A percentile compares a stretch with the other conserved stretches of the same genome.
Evolutionary conservation across 139 green algal genomes (phyloP).

Genomic region (Dunaliella primolecta): DNA sequence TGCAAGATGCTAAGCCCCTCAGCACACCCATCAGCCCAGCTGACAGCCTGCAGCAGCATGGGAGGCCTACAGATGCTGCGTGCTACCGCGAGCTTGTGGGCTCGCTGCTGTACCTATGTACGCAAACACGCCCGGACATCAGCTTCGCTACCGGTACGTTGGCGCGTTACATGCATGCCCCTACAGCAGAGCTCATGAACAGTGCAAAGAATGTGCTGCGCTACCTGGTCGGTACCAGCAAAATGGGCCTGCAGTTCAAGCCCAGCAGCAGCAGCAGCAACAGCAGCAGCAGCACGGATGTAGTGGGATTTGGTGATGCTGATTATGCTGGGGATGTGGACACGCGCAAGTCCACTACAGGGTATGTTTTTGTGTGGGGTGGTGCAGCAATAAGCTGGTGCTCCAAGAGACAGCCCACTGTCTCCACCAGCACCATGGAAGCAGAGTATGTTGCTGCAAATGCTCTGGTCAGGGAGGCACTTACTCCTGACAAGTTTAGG

Average conservation of each 20-base stretch:
- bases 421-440: too few species aligned
- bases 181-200: conserved; percentile 30
- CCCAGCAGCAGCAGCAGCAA: too few species aligned
- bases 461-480: too few species aligned
- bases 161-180: conserved; percentile 31
- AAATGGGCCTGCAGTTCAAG: conserved; percentile 18
- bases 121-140: conserved; percentile 39
- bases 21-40: neutral
- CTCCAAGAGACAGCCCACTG: too few species aligned
- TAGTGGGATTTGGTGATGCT: conserved; percentile 48
- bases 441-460: too few species aligned
- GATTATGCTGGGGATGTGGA: conserved; percentile 39
- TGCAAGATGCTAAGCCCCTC: neutral
- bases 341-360: conserved; percentile 36
- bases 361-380: conserved; percentile 37
- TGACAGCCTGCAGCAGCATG: neutral
- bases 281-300: neutral
- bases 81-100: conserved; percentile 33
- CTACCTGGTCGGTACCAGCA: conserved; percentile 27
- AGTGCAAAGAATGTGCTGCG: conserved; percentile 29
- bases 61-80: neutral
- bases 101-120: conserved; percentile 25
- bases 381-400: conserved; percentile 34
- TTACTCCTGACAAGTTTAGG: too few species aligned
- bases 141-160: conserved; percentile 33